Evolutionary conservation across 1,284 basidiomycete genomes (phyloP).

Genomic region (Polyporus tsugae): DNA sequence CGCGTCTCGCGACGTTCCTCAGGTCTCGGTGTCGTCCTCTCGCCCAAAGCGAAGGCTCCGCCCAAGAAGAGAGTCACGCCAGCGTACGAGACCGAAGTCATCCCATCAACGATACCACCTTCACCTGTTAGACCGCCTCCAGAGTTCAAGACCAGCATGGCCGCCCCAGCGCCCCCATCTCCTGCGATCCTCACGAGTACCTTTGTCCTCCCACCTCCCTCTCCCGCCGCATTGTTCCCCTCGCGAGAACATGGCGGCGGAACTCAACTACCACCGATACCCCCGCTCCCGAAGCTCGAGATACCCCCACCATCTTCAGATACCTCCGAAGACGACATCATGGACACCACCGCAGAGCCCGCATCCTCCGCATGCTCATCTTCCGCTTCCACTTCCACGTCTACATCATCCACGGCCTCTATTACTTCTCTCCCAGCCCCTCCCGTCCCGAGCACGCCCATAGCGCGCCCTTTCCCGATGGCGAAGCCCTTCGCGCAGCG

Average conservation of each 20-base stretch:
- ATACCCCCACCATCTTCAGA: conserved; percentile 26
- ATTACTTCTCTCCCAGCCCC: conserved; percentile 16
- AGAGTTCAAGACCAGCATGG: conserved; percentile 40
- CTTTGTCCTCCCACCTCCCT: conserved; percentile 78
- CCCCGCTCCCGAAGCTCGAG: conserved; percentile 32
- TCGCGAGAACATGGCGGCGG: conserved; percentile 22
- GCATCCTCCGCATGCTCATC: conserved; percentile 20
- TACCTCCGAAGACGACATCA: conserved; percentile 21
- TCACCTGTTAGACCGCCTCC: conserved; percentile 33
- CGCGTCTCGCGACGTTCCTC: conserved; percentile 57
- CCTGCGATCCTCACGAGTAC: conserved; percentile 56
- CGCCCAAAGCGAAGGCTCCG: conserved; percentile 26
- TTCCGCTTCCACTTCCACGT: conserved; percentile 15
- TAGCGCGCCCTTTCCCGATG: conserved; percentile 61
- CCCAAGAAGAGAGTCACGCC: conserved; percentile 49
- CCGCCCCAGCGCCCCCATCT: conserved; percentile 27
- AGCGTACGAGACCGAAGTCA: conserved; percentile 73
- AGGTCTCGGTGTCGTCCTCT: conserved; percentile 33
- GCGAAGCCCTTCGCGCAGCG: conserved; percentile 71
- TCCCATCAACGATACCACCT: conserved; percentile 46
- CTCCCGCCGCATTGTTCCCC: conserved; percentile 60
- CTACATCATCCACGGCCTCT: conserved; percentile 22
- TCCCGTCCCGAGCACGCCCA: conserved; percentile 36
- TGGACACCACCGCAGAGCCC: conserved; percentile 20
- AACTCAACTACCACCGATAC: conserved; percentile 30